phyloP scores from a whole-genome alignment of 2,329 filamentous ascomycete species.

The Coniella lustricola region DNA sequence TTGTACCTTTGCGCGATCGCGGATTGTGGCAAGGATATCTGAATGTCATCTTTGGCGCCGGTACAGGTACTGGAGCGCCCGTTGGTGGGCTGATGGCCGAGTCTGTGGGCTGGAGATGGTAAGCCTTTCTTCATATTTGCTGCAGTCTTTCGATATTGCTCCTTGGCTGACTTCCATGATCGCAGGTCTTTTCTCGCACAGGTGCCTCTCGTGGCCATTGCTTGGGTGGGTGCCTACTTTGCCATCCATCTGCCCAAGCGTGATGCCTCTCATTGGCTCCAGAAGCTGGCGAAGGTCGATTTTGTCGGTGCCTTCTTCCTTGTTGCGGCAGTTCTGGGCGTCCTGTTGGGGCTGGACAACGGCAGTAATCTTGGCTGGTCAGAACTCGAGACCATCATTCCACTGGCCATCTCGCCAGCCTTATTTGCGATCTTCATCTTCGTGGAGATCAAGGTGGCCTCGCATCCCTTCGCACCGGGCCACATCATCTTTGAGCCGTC shows the following conservation, averaged over 20 bases:
- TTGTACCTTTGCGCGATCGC: constrained; percentile 61
- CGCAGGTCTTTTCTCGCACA: constrained; percentile 63
- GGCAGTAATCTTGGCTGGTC: constrained; percentile 68
- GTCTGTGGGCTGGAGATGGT: constrained; percentile 69
- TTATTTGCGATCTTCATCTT: constrained; percentile 62
- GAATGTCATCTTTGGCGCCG: constrained; percentile 64
- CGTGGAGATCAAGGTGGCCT: constrained; percentile 60
- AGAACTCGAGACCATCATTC: constrained; percentile 48
- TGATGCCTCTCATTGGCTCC: constrained; percentile 54
- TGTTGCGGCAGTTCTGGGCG: constrained; percentile 30
- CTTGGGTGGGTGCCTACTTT: constrained; percentile 57
- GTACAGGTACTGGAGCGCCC: constrained; percentile 62
- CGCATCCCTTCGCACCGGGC: constrained; percentile 67
- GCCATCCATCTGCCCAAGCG: constrained; percentile 53
- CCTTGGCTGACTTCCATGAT: constrained; percentile 9
- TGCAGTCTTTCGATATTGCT: background rate
- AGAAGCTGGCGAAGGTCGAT: constrained; percentile 37
- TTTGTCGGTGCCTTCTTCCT: constrained; percentile 24
- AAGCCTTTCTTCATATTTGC: constrained; percentile 21
- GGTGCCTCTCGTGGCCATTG: constrained; percentile 59
- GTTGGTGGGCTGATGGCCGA: constrained; percentile 67
- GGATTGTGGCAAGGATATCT: constrained; percentile 68
- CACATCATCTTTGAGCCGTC: constrained; percentile 63
- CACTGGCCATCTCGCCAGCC: constrained; percentile 46
- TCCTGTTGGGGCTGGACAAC: constrained; percentile 64